Conservation (phyloP, 2,329 filamentous ascomycete genomes). For the Talaromyces sp. region DNA sequence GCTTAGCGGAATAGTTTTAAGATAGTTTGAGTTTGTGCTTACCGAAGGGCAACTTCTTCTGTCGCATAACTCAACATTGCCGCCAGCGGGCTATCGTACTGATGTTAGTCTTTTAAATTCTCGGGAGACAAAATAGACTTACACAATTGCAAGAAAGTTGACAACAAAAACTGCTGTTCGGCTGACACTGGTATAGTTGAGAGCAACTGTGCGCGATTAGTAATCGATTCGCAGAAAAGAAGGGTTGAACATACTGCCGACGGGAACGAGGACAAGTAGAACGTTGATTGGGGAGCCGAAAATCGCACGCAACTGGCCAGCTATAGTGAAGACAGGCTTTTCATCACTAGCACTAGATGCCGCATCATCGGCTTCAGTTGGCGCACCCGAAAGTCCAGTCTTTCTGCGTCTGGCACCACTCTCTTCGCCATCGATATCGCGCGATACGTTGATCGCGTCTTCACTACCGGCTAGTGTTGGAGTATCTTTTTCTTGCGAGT, state of each 20-base stretch:
- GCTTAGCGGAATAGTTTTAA: conserved; percentile 25
- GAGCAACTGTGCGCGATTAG: conserved; percentile 50
- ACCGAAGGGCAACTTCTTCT: conserved; percentile 71
- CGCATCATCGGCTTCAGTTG: conserved; percentile 21
- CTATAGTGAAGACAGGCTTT: conserved; percentile 39
- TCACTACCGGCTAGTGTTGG: conserved; percentile 26
- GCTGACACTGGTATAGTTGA: conserved; percentile 64
- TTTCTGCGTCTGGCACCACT: conserved; percentile 17
- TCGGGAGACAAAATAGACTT: conserved; percentile 15
- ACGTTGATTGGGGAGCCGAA: conserved; percentile 86
- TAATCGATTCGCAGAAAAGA: conserved; percentile 18
- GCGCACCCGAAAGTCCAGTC: conserved; percentile 23
- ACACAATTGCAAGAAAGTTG: conserved; percentile 90
- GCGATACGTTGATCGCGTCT: conserved; percentile 27
- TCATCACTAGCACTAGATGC: conserved; percentile 23
- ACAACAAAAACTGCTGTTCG: conserved; percentile 72
- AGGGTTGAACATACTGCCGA: conserved; percentile 54
- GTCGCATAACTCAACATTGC: conserved; percentile 84
- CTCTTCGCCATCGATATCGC: conserved; percentile 21
- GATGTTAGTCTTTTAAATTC: not conserved
- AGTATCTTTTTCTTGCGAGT: conserved; percentile 5
- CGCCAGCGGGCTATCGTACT: conserved; percentile 62
- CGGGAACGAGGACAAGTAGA: conserved; percentile 72
- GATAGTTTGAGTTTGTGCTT: conserved; percentile 30
- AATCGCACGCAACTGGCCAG: conserved; percentile 57